These are phyloP conservation scores for Sugiyamaella grinbergsii DNA, from an alignment of 1,139 yeast species.

Conservation along the genomic window DNA sequence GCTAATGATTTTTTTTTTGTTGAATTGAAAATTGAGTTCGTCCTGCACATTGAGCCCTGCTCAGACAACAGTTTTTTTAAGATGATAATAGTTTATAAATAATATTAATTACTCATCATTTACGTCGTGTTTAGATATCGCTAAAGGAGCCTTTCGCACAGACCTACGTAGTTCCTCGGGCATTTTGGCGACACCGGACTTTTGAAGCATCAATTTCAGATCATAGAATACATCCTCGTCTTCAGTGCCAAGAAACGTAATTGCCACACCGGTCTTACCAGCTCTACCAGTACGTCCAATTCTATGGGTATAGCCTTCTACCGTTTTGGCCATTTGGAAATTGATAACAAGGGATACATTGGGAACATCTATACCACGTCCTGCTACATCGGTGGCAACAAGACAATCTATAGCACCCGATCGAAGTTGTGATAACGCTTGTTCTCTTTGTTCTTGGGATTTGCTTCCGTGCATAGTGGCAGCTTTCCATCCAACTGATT, in stretches of 20 bases:
- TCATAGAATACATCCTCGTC: slow-evolving; percentile 58
- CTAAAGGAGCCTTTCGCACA: background rate
- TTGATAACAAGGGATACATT: slow-evolving; percentile 83
- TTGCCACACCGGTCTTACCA: slow-evolving; percentile 73
- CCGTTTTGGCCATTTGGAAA: slow-evolving; percentile 74
- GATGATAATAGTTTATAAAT: background rate
- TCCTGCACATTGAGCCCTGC: no score
- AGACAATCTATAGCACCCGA: slow-evolving; percentile 62
- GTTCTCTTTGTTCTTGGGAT: slow-evolving; percentile 83
- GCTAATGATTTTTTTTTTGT: background rate
- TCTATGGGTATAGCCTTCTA: slow-evolving; percentile 88
- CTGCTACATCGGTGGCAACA: slow-evolving; percentile 95
- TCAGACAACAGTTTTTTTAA: no score
- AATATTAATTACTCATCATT: slow-evolving; percentile 1
- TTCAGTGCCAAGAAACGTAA: slow-evolving; percentile 65
- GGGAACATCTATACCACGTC: slow-evolving; percentile 92
- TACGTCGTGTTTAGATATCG: background rate
- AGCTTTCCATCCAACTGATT: slow-evolving; percentile 50
- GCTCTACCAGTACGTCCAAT: slow-evolving; percentile 98
- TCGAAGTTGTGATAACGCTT: slow-evolving; percentile 66
- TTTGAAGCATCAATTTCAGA: slow-evolving; percentile 53
- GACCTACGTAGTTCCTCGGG: slow-evolving; percentile 53
- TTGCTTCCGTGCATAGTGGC: slow-evolving; percentile 84
- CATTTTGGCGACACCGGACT: slow-evolving; percentile 50
- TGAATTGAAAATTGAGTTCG: background rate